A percentile compares a stretch with the other conserved stretches of the same genome.
phyloP scores from a whole-genome alignment of 2,329 filamentous ascomycete genomes.

The Cadophora sp. region DNA sequence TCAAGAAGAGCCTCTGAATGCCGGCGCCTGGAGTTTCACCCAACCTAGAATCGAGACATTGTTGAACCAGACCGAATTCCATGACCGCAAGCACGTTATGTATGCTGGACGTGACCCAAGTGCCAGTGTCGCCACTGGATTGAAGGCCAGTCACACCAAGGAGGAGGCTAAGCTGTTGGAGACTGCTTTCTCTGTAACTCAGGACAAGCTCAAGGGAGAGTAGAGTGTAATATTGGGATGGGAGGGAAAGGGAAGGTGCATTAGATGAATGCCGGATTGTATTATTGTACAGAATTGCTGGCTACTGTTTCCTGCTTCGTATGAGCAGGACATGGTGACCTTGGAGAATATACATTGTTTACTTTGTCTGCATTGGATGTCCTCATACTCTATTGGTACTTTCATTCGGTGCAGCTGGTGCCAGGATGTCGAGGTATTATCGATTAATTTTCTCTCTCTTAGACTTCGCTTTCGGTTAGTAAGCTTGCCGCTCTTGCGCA shows the following conservation, averaged over 20 bases:
- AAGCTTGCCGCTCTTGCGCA: constrained; percentile 8
- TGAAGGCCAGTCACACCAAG: constrained; percentile 87
- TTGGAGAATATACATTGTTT: constrained; percentile 11
- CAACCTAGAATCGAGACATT: constrained; percentile 97
- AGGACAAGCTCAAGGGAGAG: constrained; percentile 72
- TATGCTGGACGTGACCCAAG: constrained; percentile 95
- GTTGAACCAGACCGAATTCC: constrained; percentile 89
- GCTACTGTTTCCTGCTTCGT: neutral
- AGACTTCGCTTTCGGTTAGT: neutral
- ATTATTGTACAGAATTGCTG: constrained; percentile 39
- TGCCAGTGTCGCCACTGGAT: constrained; percentile 90
- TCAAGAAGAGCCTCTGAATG: constrained; percentile 97
- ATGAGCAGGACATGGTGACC: constrained; percentile 4
- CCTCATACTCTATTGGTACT: too few species aligned
- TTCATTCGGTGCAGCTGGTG: too few species aligned
- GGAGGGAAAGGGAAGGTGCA: constrained; percentile 17
- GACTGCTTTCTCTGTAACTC: constrained; percentile 67
- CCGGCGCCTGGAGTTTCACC: constrained; percentile 95
- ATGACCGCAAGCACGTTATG: constrained; percentile 94
- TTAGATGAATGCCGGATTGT: constrained; percentile 29
- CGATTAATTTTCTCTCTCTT: constrained; percentile 7
- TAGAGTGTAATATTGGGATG: constrained; percentile 37
- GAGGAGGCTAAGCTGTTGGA: constrained; percentile 87
- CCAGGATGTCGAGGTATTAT: too few species aligned
- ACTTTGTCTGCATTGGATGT: neutral